Conservation (phyloP, 148 eudicot species). For the Fallopia convolvulus region DNA sequence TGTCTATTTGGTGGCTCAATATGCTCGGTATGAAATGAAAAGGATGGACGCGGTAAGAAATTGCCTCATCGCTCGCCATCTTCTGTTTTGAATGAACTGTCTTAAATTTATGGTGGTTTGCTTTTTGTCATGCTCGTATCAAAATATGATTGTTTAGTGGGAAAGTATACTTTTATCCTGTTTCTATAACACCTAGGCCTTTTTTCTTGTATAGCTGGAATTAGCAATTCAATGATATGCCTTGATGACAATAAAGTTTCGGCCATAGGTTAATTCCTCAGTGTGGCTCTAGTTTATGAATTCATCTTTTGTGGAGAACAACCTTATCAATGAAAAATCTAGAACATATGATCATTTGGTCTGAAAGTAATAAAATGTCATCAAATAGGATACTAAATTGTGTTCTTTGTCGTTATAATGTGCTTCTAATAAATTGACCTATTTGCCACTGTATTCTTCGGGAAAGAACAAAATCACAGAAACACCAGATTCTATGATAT, state of each 20-base stretch:
- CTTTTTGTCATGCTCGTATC: background rate
- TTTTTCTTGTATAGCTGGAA: no score
- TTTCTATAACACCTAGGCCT: background rate
- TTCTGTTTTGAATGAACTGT: background rate
- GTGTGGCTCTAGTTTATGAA: background rate
- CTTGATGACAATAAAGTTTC: background rate
- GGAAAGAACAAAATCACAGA: no score
- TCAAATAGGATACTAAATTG: background rate
- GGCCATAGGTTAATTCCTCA: background rate
- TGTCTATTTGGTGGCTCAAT: constrained; percentile 81
- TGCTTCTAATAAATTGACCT: background rate
- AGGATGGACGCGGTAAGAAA: constrained; percentile 74
- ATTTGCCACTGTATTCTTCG: background rate
- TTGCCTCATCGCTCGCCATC: background rate
- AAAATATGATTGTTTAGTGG: background rate
- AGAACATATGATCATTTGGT: background rate
- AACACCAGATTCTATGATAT: background rate
- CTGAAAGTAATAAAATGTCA: background rate
- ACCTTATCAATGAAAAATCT: background rate
- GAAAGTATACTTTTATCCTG: background rate
- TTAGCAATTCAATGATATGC: background rate
- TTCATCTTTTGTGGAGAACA: background rate
- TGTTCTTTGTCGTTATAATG: background rate
- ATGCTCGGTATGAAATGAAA: constrained; percentile 71
- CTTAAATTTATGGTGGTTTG: background rate